Conservation (phyloP, 1,284 basidiomycete genomes). For the Moniliophthora roreri region DNA sequence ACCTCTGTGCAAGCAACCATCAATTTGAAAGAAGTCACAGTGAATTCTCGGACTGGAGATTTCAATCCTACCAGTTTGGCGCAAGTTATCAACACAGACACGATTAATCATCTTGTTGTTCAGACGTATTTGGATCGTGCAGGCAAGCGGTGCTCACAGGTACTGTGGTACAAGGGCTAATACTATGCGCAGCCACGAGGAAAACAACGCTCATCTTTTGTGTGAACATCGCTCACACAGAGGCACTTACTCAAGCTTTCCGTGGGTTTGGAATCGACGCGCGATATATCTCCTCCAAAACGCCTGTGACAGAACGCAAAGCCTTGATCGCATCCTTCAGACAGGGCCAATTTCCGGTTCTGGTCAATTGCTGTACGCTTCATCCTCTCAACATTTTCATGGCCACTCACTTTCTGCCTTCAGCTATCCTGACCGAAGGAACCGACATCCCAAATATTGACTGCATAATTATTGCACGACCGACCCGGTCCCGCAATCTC, state of each 20-base stretch:
- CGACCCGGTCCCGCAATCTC: conserved; percentile 86
- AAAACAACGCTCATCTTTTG: conserved; percentile 92
- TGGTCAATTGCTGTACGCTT: conserved; percentile 85
- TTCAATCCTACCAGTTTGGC: conserved; percentile 78
- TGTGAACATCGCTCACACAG: conserved; percentile 85
- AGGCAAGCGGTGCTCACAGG: conserved; percentile 37
- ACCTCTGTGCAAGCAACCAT: conserved; percentile 79
- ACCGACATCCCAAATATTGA: conserved; percentile 92
- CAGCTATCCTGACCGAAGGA: conserved; percentile 90
- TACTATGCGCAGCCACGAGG: conserved; percentile 47
- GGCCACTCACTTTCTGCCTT: neutral
- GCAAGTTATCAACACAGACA: conserved; percentile 75
- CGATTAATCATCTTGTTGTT: conserved; percentile 77
- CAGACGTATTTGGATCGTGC: conserved; percentile 83
- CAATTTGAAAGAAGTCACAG: conserved; percentile 64
- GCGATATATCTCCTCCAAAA: conserved; percentile 75
- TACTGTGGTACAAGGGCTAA: neutral
- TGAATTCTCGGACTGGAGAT: conserved; percentile 72
- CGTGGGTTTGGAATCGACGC: conserved; percentile 83
- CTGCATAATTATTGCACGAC: conserved; percentile 84
- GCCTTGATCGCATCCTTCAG: conserved; percentile 72
- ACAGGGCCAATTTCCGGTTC: conserved; percentile 76
- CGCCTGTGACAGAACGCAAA: conserved; percentile 65
- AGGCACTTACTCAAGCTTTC: conserved; percentile 74
- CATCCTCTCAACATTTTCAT: neutral